Conservation (phyloP, 2,329 filamentous ascomycete genomes). For the Venturia aucupariae region DNA sequence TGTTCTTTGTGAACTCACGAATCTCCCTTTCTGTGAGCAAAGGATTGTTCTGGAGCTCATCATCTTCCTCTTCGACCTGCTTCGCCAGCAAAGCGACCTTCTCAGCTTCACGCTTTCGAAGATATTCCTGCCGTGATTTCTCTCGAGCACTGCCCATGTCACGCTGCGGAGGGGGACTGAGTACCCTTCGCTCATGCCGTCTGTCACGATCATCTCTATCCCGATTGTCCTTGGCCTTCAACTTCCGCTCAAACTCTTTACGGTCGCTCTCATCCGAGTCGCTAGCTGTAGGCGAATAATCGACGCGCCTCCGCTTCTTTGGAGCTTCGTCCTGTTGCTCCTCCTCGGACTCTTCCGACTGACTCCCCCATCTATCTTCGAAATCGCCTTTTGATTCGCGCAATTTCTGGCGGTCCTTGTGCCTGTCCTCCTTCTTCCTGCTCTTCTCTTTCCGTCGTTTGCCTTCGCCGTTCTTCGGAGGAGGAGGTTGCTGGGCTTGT, state of each 20-base stretch:
- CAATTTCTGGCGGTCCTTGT: slow-evolving; percentile 37
- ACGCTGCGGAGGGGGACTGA: slow-evolving; percentile 39
- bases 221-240: slow-evolving; percentile 62
- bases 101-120: slow-evolving; percentile 86
- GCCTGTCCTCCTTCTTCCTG: slow-evolving; percentile 29
- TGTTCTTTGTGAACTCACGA: slow-evolving; percentile 80
- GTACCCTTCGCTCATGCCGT: slow-evolving; percentile 55
- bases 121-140: slow-evolving; percentile 81
- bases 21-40: slow-evolving; percentile 69
- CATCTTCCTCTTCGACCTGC: slow-evolving; percentile 81
- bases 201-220: slow-evolving; percentile 60
- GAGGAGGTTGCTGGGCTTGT: slow-evolving; percentile 17
- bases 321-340: slow-evolving; percentile 57
- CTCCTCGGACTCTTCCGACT: slow-evolving; percentile 47
- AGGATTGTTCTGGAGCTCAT: slow-evolving; percentile 62
- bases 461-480: slow-evolving; percentile 17
- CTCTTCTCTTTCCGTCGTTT: slow-evolving; percentile 30
- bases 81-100: slow-evolving; percentile 76
- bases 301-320: slow-evolving; percentile 57
- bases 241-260: slow-evolving; percentile 68
- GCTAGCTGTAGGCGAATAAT: slow-evolving; percentile 34
- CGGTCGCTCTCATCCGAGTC: slow-evolving; percentile 60
- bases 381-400: slow-evolving; percentile 47
- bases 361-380: slow-evolving; percentile 75
- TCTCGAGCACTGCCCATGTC: slow-evolving; percentile 62